These are phyloP conservation scores for Pyracantha coccinea DNA, from an alignment of 331 rosid species.

Conservation along the genomic window DNA sequence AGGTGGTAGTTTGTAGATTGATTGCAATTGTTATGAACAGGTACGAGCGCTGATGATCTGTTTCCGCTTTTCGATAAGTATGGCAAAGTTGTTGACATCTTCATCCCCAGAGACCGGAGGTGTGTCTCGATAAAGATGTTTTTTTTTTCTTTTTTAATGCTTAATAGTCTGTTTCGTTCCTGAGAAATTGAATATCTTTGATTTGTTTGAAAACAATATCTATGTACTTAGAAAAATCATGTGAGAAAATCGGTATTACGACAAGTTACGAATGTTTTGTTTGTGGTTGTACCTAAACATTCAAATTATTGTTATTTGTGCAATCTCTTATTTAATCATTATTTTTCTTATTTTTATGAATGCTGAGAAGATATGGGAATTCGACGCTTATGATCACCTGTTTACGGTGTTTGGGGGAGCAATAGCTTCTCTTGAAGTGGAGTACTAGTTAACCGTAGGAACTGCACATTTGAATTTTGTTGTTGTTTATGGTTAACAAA, in stretches of 20 bases:
- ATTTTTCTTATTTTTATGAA: neutral
- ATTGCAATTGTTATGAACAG: slow-evolving; percentile 9
- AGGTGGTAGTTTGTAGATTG: neutral
- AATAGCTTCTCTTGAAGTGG: neutral
- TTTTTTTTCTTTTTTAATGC: neutral
- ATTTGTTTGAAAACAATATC: neutral
- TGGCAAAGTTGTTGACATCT: slow-evolving; percentile 87
- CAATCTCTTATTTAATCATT: neutral
- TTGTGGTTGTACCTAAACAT: neutral
- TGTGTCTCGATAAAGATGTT: neutral
- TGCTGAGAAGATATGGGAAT: slow-evolving; percentile 4
- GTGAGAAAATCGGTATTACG: neutral
- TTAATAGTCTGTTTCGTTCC: neutral
- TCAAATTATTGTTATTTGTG: too few species aligned
- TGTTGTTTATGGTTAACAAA: neutral
- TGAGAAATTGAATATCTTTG: neutral
- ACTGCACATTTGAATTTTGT: neutral
- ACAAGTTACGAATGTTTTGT: neutral
- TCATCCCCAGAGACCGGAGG: slow-evolving; percentile 92
- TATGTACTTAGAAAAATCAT: neutral
- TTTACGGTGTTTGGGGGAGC: neutral
- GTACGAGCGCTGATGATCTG: slow-evolving; percentile 82
- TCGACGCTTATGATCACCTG: neutral
- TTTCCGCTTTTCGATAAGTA: slow-evolving; percentile 83
- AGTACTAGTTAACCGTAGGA: slow-evolving; percentile 4